Conservation (phyloP, 345 rosid genomes). For the Xanthoceras sorbifolium region DNA sequence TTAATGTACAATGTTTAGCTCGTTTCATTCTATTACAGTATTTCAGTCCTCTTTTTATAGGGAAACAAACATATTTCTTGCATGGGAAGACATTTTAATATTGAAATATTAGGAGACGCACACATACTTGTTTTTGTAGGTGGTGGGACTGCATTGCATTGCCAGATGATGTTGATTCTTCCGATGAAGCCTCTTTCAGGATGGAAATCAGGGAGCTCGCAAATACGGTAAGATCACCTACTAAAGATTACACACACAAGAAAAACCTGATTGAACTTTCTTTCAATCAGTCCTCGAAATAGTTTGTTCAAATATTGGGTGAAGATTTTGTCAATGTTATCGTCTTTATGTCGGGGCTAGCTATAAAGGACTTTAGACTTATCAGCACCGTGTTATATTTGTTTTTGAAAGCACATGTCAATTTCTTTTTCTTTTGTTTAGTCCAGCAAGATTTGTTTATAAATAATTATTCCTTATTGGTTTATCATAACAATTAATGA, state of each 20-base stretch:
- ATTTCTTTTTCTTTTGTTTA: background rate
- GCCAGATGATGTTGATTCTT: slow-evolving; percentile 78
- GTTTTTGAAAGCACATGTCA: background rate
- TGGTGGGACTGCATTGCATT: slow-evolving; percentile 95
- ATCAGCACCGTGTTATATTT: background rate
- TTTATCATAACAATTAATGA: background rate
- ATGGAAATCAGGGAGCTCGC: slow-evolving; percentile 81
- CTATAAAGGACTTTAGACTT: background rate
- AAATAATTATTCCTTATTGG: background rate
- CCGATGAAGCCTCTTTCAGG: slow-evolving; percentile 72
- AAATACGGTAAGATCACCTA: slow-evolving; percentile 44
- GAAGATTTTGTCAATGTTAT: background rate
- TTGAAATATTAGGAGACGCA: slow-evolving; percentile 15
- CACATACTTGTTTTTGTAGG: slow-evolving; percentile 37
- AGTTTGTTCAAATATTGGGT: background rate
- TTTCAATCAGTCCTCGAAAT: background rate
- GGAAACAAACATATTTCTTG: background rate
- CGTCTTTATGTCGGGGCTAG: background rate
- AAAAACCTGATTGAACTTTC: slow-evolving; percentile 5
- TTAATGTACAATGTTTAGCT: background rate
- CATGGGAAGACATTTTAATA: slow-evolving; percentile 5
- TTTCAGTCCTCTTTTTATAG: background rate
- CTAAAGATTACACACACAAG: background rate
- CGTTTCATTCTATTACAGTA: background rate
- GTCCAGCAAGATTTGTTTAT: background rate